phyloP scores from a whole-genome alignment of 345 rosid species.

The Arabis hirsuta region DNA sequence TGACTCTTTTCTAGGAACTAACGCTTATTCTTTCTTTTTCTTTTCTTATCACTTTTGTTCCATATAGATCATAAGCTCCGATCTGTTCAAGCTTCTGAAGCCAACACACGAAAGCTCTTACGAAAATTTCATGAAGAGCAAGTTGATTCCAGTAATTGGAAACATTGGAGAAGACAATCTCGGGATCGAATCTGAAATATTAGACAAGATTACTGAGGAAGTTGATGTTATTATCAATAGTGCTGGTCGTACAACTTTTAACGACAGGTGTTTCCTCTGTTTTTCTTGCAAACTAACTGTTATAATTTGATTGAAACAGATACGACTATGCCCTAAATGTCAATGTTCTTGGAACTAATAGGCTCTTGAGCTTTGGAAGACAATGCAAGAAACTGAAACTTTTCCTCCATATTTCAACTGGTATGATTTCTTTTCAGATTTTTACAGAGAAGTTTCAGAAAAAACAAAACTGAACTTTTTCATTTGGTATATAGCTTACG shows the following conservation, averaged over 20 bases:
- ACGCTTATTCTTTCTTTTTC: too few species aligned
- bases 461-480: not conserved
- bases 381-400: slow-evolving; percentile 47
- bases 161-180: slow-evolving; percentile 31
- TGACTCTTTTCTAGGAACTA: too few species aligned
- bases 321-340: slow-evolving; percentile 56
- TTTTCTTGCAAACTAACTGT: not conserved
- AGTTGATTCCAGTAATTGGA: slow-evolving; percentile 49
- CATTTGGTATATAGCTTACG: slow-evolving; percentile 52
- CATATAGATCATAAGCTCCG: slow-evolving; percentile 41
- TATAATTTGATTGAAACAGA: slow-evolving; percentile 28
- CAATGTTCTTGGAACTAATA: slow-evolving; percentile 57
- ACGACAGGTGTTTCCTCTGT: slow-evolving; percentile 28
- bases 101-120: slow-evolving; percentile 37
- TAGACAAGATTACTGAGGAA: slow-evolving; percentile 49
- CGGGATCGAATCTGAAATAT: slow-evolving; percentile 16
- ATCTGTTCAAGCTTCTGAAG: slow-evolving; percentile 41
- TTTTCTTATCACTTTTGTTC: not conserved
- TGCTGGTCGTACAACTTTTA: slow-evolving; percentile 67
- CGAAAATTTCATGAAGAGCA: slow-evolving; percentile 40
- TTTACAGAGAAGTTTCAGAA: not conserved
- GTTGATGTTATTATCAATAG: slow-evolving; percentile 65
- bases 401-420: slow-evolving; percentile 66
- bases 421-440: slow-evolving; percentile 37
- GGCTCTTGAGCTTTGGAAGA: slow-evolving; percentile 54